Base-by-base conservation (phyloP, 2,329 filamentous ascomycete species). In the Trichoderma harzianum region DNA sequence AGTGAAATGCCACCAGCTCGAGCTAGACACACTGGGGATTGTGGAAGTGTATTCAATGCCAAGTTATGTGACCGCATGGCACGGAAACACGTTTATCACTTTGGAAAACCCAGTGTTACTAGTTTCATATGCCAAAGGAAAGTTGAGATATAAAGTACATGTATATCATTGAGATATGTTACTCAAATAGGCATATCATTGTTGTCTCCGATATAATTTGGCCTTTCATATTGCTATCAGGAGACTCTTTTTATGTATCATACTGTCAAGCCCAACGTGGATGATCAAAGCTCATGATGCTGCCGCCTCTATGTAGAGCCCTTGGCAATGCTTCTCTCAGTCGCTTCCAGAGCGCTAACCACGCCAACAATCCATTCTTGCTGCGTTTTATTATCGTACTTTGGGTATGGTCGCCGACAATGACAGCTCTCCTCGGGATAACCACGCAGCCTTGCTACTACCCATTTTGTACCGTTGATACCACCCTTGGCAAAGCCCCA, bases 381-480 rank as follows among this genome's bases (percentile, higher is more conserved):
- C 75, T 81, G 81, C 69, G 73, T 73, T 62, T 71, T 76, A 53
- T 80, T 78, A n/a, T 72, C 71, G 74, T 84, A 90, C 74, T 81
- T 78, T 1, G 87, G 87, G 74, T 88, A 89, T 18, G 87, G 87
- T 65, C 85, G 79, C 60, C 88, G 80, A 77, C 86, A 89, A 76
- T 88, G 84, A 66, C 82, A 82, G 76, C 83, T 87, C 18, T 81
- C 79, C 36, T 83, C 77, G 1, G 86, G 83, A 75, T 89, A 89
- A n/a, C 85, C 86, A 21, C 80, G 80, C 30, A 85, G 77, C 76
- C 88, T 85, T 47, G 84, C 85, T 43, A 89, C 86, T n/a, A 88
- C 83, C 83, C 85, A 89, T 77, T 89, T 89, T 8, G 85, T 89
- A 11, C 88, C 87, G 75, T 88, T 89, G 77, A 90, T 88, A n/a